Conservation (phyloP, 257 asterid species). For the Nyctanthes arbortristis region DNA sequence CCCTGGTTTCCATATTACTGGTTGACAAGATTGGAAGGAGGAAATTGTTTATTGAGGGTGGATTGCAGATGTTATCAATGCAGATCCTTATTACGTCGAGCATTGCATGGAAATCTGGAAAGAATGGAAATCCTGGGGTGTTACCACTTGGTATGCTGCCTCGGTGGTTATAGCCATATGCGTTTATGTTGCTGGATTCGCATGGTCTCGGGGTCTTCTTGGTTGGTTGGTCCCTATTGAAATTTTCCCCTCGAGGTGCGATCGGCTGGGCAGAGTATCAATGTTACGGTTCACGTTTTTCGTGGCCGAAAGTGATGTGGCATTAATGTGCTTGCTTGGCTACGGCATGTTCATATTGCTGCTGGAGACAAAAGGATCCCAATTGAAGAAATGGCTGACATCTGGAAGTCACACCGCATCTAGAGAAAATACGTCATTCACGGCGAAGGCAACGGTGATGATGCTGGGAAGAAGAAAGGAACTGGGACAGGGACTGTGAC, state of each 20-base stretch:
- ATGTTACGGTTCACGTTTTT: constrained; percentile 29
- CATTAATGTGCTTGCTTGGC: constrained; percentile 30
- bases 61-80: constrained; percentile 24
- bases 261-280: constrained; percentile 38
- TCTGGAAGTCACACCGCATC: constrained; percentile 3
- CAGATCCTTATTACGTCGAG: constrained; percentile 11
- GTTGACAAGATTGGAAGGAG: constrained; percentile 48
- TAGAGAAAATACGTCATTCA: constrained; percentile 4
- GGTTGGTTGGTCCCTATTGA: constrained; percentile 43
- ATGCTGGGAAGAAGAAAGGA: too few species aligned
- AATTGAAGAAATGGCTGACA: constrained; percentile 23
- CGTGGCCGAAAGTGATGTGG: constrained; percentile 17
- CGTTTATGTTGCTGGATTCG: constrained; percentile 27
- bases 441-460: too few species aligned
- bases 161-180: constrained; percentile 22
- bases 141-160: constrained; percentile 9
- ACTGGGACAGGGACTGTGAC: too few species aligned
- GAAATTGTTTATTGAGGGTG: constrained; percentile 28
- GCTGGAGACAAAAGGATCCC: constrained; percentile 36
- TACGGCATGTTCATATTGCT: constrained; percentile 23
- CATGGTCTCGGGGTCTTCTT: constrained; percentile 42
- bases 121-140: constrained; percentile 3
- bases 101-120: constrained; percentile 26
- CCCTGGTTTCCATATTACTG: constrained; percentile 41
- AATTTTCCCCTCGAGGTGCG: constrained; percentile 34